phyloP scores from a whole-genome alignment of 176 grass and related monocot genomes.

The Avena eriantha region DNA sequence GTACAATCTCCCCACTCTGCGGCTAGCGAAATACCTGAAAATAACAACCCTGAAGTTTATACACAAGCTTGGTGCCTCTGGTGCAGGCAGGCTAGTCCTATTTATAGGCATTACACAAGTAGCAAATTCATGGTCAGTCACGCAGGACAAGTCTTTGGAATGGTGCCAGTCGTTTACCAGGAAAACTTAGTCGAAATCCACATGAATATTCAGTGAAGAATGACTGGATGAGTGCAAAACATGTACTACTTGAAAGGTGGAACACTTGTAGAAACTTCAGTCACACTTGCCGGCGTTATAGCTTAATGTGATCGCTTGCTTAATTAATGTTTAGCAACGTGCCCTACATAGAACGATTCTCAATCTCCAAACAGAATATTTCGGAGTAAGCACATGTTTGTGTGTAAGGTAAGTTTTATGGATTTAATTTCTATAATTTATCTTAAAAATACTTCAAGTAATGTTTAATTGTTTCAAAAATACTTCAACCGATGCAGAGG shows the following conservation, averaged over 20 bases:
- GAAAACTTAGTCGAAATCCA: slow-evolving; percentile 28
- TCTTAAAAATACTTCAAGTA: too few relatives aligned
- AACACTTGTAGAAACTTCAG: not conserved
- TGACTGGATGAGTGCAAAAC: slow-evolving; percentile 8
- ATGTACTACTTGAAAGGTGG: slow-evolving; percentile 8
- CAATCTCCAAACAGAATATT: too few relatives aligned
- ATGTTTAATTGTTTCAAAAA: not conserved
- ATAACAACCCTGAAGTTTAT: not conserved
- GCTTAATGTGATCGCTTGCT: not conserved
- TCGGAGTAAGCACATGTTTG: too few relatives aligned
- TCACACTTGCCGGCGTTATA: not conserved
- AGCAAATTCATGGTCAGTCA: not conserved
- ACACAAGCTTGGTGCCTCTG: not conserved
- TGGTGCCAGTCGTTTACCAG: not conserved
- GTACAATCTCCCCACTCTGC: not conserved
- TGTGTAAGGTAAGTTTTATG: too few relatives aligned
- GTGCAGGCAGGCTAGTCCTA: not conserved
- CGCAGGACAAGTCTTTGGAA: not conserved
- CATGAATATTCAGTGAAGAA: slow-evolving; percentile 37
- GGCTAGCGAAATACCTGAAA: not conserved
- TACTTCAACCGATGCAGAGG: too few relatives aligned
- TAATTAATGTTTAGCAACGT: not conserved
- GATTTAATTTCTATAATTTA: too few relatives aligned
- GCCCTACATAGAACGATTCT: too few relatives aligned
- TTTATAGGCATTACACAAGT: slow-evolving; percentile 26